Evolutionary conservation across 352 stramenopile species (phyloP).

Genomic region (Pythium rishiriense): DNA sequence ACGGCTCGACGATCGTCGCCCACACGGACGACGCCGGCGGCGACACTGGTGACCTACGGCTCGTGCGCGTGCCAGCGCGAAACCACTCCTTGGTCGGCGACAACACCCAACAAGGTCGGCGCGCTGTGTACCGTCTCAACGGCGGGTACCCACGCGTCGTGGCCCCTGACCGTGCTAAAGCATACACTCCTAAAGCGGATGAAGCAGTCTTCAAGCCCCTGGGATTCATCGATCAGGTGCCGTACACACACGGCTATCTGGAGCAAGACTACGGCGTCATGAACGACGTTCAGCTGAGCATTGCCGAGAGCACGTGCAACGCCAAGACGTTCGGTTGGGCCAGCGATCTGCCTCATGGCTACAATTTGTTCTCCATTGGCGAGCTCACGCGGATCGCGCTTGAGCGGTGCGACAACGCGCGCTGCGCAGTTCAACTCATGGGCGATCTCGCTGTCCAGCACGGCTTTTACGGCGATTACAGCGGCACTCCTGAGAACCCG

Average conservation of each 20-base stretch:
- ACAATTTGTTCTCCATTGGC: constrained; percentile 89
- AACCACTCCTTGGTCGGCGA: constrained; percentile 36
- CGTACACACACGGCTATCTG: constrained; percentile 92
- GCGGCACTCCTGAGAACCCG: constrained; percentile 51
- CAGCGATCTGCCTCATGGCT: constrained; percentile 51
- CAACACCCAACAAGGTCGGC: constrained; percentile 36
- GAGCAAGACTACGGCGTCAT: constrained; percentile 95
- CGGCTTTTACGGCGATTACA: constrained; percentile 94
- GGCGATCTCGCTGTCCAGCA: constrained; percentile 89
- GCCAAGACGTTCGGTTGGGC: constrained; percentile 80
- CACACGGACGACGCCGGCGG: constrained; percentile 86
- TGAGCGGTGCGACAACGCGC: constrained; percentile 83
- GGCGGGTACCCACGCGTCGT: constrained; percentile 78
- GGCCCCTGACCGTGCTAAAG: constrained; percentile 55
- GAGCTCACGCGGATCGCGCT: constrained; percentile 91
- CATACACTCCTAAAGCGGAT: constrained; percentile 49
- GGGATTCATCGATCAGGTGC: constrained; percentile 89
- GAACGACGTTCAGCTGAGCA: constrained; percentile 94
- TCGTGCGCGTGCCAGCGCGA: constrained; percentile 82
- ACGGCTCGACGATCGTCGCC: constrained; percentile 88
- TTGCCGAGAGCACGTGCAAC: constrained; percentile 93
- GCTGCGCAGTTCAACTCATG: constrained; percentile 89
- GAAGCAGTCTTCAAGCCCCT: constrained; percentile 39
- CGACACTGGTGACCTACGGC: constrained; percentile 84
- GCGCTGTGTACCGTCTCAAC: constrained; percentile 71